These are phyloP conservation scores for Neurospora crassa DNA, from an alignment of 2,329 filamentous ascomycete species.

Conservation along the genomic window DNA sequence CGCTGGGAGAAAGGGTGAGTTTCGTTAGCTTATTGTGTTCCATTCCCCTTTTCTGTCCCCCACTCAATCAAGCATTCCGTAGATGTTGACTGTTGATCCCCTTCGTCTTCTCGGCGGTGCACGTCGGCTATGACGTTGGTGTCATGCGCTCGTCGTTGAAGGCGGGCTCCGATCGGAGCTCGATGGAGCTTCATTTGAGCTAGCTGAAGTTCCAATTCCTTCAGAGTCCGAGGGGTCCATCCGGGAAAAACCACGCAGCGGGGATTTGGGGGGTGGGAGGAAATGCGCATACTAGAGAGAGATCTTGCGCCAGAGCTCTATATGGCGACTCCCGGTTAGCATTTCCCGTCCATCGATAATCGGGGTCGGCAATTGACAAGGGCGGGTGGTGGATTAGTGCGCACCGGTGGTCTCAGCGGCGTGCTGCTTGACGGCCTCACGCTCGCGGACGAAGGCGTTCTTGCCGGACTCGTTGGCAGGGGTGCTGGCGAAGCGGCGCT, in stretches of 20 bases:
- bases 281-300: slow-evolving; percentile 72
- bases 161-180: neutral
- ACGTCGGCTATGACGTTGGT: neutral
- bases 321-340: slow-evolving; percentile 24
- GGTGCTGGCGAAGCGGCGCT: slow-evolving; percentile 64
- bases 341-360: neutral
- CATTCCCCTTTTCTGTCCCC: neutral
- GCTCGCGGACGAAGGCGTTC: slow-evolving; percentile 91
- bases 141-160: neutral
- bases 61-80: neutral
- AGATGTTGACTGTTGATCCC: neutral
- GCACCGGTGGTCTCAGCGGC: slow-evolving; percentile 74
- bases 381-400: slow-evolving; percentile 25
- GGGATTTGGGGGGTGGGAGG: neutral
- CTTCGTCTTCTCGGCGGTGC: neutral
- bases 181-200: neutral
- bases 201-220: neutral
- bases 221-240: neutral
- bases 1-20: slow-evolving; percentile 39
- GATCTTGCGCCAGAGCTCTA: slow-evolving; percentile 93
- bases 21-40: neutral
- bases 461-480: slow-evolving; percentile 54
- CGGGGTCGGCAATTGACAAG: neutral
- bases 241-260: slow-evolving; percentile 14
- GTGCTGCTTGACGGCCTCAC: slow-evolving; percentile 82